phyloP scores from a whole-genome alignment of 2,329 filamentous ascomycete genomes.

The Chaetomiaceae sp. region DNA sequence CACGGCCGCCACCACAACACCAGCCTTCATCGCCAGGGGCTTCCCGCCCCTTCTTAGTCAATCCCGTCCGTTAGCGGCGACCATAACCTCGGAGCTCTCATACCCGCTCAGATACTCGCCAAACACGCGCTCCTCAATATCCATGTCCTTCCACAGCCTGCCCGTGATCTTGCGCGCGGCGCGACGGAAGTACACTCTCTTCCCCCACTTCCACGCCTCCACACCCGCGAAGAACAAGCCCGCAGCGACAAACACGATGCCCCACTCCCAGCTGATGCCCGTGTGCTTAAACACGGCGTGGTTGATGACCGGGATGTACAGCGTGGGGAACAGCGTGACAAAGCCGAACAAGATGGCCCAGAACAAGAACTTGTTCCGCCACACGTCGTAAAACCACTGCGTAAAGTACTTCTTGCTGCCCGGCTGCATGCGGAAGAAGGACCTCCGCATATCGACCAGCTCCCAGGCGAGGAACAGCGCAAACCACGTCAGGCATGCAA shows the following conservation, averaged over 20 bases:
- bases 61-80: conserved; percentile 16
- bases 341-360: conserved; percentile 59
- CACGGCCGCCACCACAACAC: background rate
- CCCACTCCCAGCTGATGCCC: conserved; percentile 69
- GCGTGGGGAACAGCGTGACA: conserved; percentile 55
- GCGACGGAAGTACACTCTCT: conserved; percentile 35
- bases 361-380: conserved; percentile 64
- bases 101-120: conserved; percentile 22
- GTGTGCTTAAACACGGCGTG: conserved; percentile 64
- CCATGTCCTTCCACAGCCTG: conserved; percentile 25
- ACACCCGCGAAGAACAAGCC: conserved; percentile 54
- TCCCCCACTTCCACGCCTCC: conserved; percentile 66
- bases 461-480: conserved; percentile 69
- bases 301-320: conserved; percentile 67
- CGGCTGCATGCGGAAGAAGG: conserved; percentile 63
- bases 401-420: conserved; percentile 46
- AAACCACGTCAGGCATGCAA: conserved; percentile 64
- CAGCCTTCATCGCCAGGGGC: conserved; percentile 22
- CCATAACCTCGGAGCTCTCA: conserved; percentile 4
- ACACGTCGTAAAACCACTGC: conserved; percentile 55
- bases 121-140: conserved; percentile 27
- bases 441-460: conserved; percentile 65
- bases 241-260: conserved; percentile 59
- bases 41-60: conserved; percentile 30
- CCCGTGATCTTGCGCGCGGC: conserved; percentile 16